Conservation (phyloP, 2,329 filamentous ascomycete species). For the Cladosporium halotolerans region DNA sequence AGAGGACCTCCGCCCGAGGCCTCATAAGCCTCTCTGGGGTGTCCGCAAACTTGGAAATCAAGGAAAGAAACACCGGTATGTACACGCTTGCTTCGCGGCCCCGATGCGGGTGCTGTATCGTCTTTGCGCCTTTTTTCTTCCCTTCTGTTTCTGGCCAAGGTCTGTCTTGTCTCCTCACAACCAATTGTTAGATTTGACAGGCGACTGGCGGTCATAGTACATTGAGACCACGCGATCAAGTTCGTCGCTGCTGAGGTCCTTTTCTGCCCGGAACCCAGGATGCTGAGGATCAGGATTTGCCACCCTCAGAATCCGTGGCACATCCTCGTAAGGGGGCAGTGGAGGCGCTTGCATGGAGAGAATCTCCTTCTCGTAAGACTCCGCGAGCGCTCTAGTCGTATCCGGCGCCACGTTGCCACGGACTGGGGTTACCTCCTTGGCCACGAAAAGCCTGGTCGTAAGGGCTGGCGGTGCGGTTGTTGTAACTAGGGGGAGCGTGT, state of each 20-base stretch:
- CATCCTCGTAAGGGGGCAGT: background rate
- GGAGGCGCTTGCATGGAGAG: background rate
- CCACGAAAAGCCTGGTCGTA: constrained; percentile 19
- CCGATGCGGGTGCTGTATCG: constrained; percentile 8
- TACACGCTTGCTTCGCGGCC: constrained; percentile 9
- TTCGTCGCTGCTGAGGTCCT: background rate
- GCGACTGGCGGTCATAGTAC: constrained; percentile 4
- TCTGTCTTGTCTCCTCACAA: background rate
- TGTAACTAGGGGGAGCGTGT: constrained; percentile 14
- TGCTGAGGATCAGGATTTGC: background rate
- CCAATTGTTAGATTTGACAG: constrained; percentile 4
- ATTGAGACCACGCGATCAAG: constrained; percentile 9
- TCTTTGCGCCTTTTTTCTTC: background rate
- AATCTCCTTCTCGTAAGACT: background rate
- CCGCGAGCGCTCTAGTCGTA: constrained; percentile 44
- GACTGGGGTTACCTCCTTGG: constrained; percentile 49
- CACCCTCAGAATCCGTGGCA: background rate
- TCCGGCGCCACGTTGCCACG: constrained; percentile 60
- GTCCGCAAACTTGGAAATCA: background rate
- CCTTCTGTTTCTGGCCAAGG: background rate
- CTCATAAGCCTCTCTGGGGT: background rate
- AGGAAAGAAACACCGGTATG: background rate
- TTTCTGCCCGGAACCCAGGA: background rate
- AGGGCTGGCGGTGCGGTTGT: background rate
- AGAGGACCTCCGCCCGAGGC: background rate